A percentile compares a stretch with the other conserved stretches of the same genome.
Evolutionary conservation across 306 rosid genomes (phyloP).

Genomic region (Vicia faba): DNA sequence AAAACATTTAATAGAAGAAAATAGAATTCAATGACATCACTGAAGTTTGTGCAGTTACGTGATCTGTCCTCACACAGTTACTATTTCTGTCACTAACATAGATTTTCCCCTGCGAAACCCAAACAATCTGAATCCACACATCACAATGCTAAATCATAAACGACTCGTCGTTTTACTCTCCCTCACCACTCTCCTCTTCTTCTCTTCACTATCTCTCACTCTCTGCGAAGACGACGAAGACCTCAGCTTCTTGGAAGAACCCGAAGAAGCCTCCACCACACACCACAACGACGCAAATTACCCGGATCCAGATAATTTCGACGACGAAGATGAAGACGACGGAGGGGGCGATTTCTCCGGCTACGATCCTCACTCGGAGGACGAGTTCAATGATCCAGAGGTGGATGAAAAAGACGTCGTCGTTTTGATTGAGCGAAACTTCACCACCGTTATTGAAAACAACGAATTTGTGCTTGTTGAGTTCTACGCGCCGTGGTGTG

Average conservation of each 20-base stretch:
- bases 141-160: constrained; percentile 55
- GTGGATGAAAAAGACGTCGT: constrained; percentile 86
- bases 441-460: constrained; percentile 68
- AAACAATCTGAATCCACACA: constrained; percentile 1
- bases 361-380: constrained; percentile 50
- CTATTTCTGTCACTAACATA: not conserved
- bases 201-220: constrained; percentile 54
- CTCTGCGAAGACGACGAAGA: constrained; percentile 64
- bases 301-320: constrained; percentile 58
- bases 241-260: constrained; percentile 89
- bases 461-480: constrained; percentile 81
- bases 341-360: constrained; percentile 58
- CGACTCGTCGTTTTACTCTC: constrained; percentile 54
- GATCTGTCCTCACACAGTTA: not conserved
- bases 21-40: too few species aligned
- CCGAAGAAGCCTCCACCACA: constrained; percentile 38
- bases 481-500: constrained; percentile 99
- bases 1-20: too few species aligned
- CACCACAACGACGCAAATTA: constrained; percentile 9
- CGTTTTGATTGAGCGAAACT: constrained; percentile 81
- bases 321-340: constrained; percentile 33
- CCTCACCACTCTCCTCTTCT: constrained; percentile 56
- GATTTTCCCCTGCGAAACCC: constrained; percentile 7
- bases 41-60: not conserved
- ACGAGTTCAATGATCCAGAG: constrained; percentile 49